Conservation (phyloP, 2,329 filamentous ascomycete genomes). For the Diaporthe eres region DNA sequence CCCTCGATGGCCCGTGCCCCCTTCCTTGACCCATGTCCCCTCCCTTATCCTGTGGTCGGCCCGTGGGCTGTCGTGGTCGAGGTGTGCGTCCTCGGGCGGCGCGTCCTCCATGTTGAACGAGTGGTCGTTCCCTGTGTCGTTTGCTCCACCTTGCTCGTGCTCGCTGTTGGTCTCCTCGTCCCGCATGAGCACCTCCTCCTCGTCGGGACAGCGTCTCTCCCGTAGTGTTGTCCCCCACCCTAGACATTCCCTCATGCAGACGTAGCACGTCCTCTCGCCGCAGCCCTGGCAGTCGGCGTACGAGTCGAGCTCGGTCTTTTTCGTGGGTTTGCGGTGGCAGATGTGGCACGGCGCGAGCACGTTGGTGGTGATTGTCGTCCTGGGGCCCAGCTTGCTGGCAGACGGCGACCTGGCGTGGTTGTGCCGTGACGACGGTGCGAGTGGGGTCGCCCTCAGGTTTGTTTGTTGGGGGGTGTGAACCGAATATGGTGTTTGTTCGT, state of each 20-base stretch:
- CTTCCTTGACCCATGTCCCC: conserved; percentile 52
- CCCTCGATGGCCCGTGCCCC: conserved; percentile 59
- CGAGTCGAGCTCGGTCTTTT: conserved; percentile 75
- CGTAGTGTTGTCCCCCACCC: conserved; percentile 56
- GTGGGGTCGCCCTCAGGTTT: conserved; percentile 4
- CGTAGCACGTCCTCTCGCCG: conserved; percentile 73
- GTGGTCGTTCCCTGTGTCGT: conserved; percentile 42
- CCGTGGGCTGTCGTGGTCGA: conserved; percentile 35
- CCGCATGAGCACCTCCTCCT: conserved; percentile 26
- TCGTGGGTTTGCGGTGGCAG: conserved; percentile 75
- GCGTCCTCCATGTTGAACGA: conserved; percentile 68
- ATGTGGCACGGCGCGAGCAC: conserved; percentile 73
- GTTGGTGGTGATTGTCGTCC: conserved; percentile 37
- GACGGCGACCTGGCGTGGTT: conserved; percentile 36
- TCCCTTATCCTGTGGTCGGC: conserved; percentile 29
- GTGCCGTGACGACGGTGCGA: conserved; percentile 29
- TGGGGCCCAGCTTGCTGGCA: conserved; percentile 41
- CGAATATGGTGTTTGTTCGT: conserved; percentile 2
- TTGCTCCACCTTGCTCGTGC: conserved; percentile 43
- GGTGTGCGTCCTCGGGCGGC: conserved; percentile 42
- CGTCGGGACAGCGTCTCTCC: neutral
- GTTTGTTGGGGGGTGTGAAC: conserved; percentile 18
- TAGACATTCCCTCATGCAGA: conserved; percentile 77
- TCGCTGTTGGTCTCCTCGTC: conserved; percentile 31
- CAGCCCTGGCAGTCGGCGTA: conserved; percentile 76